A percentile compares a stretch with the other conserved stretches of the same genome.
Evolutionary conservation across 2,329 filamentous ascomycete genomes (phyloP).

Genomic region (Apiospora aurea): DNA sequence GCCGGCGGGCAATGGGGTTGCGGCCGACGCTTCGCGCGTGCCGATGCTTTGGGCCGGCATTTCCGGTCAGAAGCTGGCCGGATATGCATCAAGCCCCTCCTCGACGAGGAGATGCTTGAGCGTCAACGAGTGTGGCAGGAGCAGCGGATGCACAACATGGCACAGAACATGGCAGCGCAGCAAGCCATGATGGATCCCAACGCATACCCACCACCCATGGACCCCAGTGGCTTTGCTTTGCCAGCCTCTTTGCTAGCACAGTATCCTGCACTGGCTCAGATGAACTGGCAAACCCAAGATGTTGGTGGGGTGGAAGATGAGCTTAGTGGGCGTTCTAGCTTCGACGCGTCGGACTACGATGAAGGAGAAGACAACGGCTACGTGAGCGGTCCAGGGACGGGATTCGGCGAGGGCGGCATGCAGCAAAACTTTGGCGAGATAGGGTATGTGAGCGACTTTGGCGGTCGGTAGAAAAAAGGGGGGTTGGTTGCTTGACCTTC

Average conservation of each 20-base stretch:
- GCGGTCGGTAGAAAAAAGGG: constrained; percentile 47
- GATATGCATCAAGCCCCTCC: constrained; percentile 94
- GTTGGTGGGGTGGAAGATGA: constrained; percentile 80
- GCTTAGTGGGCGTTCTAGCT: constrained; percentile 79
- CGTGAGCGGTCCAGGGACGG: constrained; percentile 67
- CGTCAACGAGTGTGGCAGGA: constrained; percentile 78
- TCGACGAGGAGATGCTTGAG: constrained; percentile 91
- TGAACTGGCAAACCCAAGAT: constrained; percentile 77
- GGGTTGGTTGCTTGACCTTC: not conserved
- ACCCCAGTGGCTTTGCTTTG: constrained; percentile 71
- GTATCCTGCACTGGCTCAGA: constrained; percentile 88
- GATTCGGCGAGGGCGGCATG: constrained; percentile 64
- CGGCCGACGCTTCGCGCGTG: constrained; percentile 89
- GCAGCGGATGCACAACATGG: constrained; percentile 68
- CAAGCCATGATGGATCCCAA: constrained; percentile 54
- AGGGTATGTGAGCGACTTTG: constrained; percentile 61
- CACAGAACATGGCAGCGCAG: constrained; percentile 64
- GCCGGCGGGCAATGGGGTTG: constrained; percentile 89
- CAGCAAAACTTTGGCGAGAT: constrained; percentile 62
- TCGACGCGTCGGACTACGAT: constrained; percentile 81
- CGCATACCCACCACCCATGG: constrained; percentile 64
- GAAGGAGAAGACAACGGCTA: constrained; percentile 76
- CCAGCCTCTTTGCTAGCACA: constrained; percentile 89
- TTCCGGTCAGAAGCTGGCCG: constrained; percentile 95
- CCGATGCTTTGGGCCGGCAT: constrained; percentile 91